Evolutionary conservation across 345 rosid genomes (phyloP), one percentile per base, ranked within the genome.

Genomic region (Geranium rotundifolium): DNA sequence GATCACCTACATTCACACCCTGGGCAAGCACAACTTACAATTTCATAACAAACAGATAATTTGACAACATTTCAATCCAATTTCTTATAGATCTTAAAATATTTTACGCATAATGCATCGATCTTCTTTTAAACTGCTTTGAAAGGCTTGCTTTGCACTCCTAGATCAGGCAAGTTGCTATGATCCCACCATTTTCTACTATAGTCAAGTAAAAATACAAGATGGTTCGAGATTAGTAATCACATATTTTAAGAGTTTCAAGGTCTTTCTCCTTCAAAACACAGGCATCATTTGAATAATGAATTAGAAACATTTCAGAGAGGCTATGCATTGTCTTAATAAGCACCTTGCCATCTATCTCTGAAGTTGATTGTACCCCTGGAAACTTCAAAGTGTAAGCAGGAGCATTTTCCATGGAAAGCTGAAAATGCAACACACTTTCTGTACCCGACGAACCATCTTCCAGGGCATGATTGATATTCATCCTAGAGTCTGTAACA

Each of bases 261-360:
- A 54, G 59, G 41, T 85, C 88, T 61, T 78, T 74, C 56, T 75
- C 80, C 80, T 75, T 82, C 78, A 89, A 55, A 72, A 72, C 73
- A 69, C 74, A 80, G 10, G 75, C 64, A 63, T 78, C 80, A 64
- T 68, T 77, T 49, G 80, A 84, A 76, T 83, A 84, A 59, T 84
- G 79, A 78, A 63, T 71, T 54, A 80, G 76, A 70, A 92, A 88
- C 76, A 85, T 63, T 73, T 87, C 89, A 65, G 98, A 87, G 60
- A 92, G 73, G 70, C 77, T 79, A 71, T 72, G 81, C 85, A 85
- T 69, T 46, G 90, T 75, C 66, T 73, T 71, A 71, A 87, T 72
- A 56, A 87, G 71, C 17, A 66, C 59, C 9, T 37, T 72, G 46
- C 72, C 72, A 74, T 74, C 63, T 20, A 66, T 63, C 71, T 69